phyloP scores from a whole-genome alignment of 371 early-diverging fungal genomes.

The Syncephalis fuscata region DNA sequence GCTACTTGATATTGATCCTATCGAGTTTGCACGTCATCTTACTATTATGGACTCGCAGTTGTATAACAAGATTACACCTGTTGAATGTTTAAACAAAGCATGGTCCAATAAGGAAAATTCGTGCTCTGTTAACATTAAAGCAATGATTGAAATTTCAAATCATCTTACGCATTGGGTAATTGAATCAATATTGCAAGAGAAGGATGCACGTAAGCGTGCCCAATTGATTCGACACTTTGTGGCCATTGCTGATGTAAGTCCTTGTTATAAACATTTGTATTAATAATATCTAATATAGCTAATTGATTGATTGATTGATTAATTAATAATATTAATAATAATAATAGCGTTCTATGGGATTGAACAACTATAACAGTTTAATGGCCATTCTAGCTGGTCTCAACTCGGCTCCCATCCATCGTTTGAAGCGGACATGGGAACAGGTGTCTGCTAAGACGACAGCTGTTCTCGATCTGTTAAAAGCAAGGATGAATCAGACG shows the following conservation, averaged over 20 bases:
- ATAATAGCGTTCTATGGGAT: slow-evolving; percentile 30
- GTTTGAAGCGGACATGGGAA: slow-evolving; percentile 79
- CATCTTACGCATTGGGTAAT: slow-evolving; percentile 79
- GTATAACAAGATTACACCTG: slow-evolving; percentile 64
- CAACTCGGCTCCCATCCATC: slow-evolving; percentile 71
- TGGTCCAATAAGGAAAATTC: slow-evolving; percentile 60
- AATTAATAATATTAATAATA: slow-evolving; percentile 15
- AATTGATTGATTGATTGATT: too few species aligned
- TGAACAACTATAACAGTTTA: slow-evolving; percentile 88
- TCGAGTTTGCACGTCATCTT: slow-evolving; percentile 87
- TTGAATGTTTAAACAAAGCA: slow-evolving; percentile 77
- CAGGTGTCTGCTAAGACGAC: slow-evolving; percentile 23
- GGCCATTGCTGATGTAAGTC: slow-evolving; percentile 53
- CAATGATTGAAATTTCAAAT: slow-evolving; percentile 51
- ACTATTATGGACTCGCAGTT: slow-evolving; percentile 69
- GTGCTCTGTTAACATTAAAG: slow-evolving; percentile 45
- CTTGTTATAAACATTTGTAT: neutral
- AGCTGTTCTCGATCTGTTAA: slow-evolving; percentile 25
- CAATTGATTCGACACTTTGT: slow-evolving; percentile 66
- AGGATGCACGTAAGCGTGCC: slow-evolving; percentile 61
- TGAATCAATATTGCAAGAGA: slow-evolving; percentile 57
- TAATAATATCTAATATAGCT: too few species aligned
- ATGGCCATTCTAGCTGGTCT: slow-evolving; percentile 83
- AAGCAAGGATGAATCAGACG: slow-evolving; percentile 58
- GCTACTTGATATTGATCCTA: slow-evolving; percentile 72